A percentile compares a stretch with the other conserved stretches of the same genome.
These are phyloP conservation scores for Allium sativum DNA, from an alignment of 106 monocot species.

Conservation along the genomic window DNA sequence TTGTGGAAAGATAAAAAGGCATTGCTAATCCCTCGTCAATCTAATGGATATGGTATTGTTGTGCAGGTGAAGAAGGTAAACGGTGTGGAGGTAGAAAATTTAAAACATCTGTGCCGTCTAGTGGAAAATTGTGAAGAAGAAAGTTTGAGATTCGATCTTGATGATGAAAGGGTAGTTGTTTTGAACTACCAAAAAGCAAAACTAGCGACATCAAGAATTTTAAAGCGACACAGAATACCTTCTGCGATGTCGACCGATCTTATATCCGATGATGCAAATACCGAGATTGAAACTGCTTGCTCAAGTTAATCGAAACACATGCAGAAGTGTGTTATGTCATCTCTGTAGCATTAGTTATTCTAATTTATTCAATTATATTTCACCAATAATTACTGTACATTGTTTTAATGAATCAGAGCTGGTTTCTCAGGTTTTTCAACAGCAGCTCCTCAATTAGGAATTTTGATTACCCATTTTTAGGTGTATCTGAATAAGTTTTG, in stretches of 20 bases:
- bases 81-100: conserved; percentile 65
- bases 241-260: conserved; percentile 74
- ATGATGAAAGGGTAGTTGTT: conserved; percentile 86
- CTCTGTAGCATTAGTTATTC: too few species aligned
- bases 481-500: too few species aligned
- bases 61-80: conserved; percentile 92
- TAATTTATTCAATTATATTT: too few species aligned
- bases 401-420: too few species aligned
- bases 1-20: too few species aligned
- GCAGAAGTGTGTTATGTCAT: too few species aligned
- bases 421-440: too few species aligned
- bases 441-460: too few species aligned
- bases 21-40: neutral
- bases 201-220: conserved; percentile 66
- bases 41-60: neutral
- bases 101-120: conserved; percentile 70
- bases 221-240: conserved; percentile 77
- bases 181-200: conserved; percentile 59
- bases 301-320: conserved; percentile 14
- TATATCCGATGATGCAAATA: conserved; percentile 15
- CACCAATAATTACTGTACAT: too few species aligned
- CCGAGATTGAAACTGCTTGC: conserved; percentile 21
- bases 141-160: conserved; percentile 81
- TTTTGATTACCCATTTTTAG: too few species aligned
- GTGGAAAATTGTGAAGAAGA: conserved; percentile 64